Base-by-base conservation (phyloP, 257 asterid species). In the Verbena officinalis region DNA sequence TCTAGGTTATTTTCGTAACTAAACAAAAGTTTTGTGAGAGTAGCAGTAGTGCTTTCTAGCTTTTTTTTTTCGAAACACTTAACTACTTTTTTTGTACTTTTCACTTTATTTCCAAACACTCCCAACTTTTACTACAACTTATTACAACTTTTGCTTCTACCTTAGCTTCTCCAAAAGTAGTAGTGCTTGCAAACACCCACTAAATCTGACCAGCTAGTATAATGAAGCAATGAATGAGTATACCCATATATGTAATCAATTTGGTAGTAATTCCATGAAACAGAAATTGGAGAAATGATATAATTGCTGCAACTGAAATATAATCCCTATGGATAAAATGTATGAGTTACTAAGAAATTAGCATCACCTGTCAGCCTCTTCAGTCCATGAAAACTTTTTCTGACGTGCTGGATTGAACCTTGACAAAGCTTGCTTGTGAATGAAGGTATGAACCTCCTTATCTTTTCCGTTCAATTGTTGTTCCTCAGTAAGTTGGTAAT, bases 351-450 rank as follows among this genome's bases (percentile, higher is more conserved):
- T 55, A 2, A 27, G 33, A 5, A 27, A 27, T 27, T 42, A 64
- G 30, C 31, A 63, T 78, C 83, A 93, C 98, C 98, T 87, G 59
- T 90, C 99, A 62, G 93, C 86, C 63, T 78, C 89, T 59, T 93
- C 97, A 48, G 89, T 83, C 99, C 99, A 93, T 9, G 65, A 74
- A 81, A 84, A 93, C 77, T 73, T 86, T 71, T 69, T 85, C 70
- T 58, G 79, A 22, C 87, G 91, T 49, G 71, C 64, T 31, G 83
- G 59, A 51, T 74, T 83, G 75, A 75, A 77, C 69, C 68, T 87
- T 64, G 94, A 81, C 62, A 75, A 71, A 69, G 89, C 86, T 75
- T 62, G 69, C 70, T 77, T 83, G 67, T 66, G 80, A 71, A 84
- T 76, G 69, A 78, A 71, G 48, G 69, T 71, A 59, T 71, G 70